Conservation (phyloP, 2,329 filamentous ascomycete genomes). For the Alternaria longipes region DNA sequence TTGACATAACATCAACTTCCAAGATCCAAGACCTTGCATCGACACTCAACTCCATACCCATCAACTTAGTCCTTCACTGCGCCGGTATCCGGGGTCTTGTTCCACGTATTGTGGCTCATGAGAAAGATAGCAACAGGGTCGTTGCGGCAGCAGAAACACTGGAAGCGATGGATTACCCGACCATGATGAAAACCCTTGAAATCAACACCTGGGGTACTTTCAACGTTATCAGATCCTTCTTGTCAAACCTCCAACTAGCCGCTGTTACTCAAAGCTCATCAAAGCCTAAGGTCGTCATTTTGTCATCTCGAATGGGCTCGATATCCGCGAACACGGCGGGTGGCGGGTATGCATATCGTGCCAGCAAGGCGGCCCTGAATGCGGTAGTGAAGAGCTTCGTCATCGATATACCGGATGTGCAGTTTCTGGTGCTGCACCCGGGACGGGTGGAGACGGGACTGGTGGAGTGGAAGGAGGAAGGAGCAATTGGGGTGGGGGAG, state of each 20-base stretch:
- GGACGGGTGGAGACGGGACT: constrained; percentile 58
- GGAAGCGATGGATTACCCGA: constrained; percentile 51
- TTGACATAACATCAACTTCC: constrained; percentile 19
- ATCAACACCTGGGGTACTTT: constrained; percentile 57
- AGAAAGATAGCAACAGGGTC: constrained; percentile 16
- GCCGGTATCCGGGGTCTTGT: constrained; percentile 58
- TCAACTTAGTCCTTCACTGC: constrained; percentile 56
- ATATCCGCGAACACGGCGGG: constrained; percentile 53
- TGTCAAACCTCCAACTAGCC: constrained; percentile 44
- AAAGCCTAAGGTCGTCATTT: constrained; percentile 50
- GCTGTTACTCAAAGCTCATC: not conserved
- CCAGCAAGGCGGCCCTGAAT: constrained; percentile 59
- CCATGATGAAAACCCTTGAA: constrained; percentile 52
- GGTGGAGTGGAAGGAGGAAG: constrained; percentile 57
- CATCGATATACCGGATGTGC: constrained; percentile 55
- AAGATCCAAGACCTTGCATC: constrained; percentile 20
- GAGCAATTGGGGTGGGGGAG: constrained; percentile 55
- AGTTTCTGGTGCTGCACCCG: constrained; percentile 56
- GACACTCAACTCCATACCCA: constrained; percentile 28
- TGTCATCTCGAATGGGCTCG: constrained; percentile 58
- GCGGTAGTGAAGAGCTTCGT: constrained; percentile 56
- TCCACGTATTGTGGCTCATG: constrained; percentile 28
- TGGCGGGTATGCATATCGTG: constrained; percentile 58
- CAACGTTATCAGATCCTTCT: constrained; percentile 48
- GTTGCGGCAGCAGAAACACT: constrained; percentile 55